phyloP scores from a whole-genome alignment of 2,329 filamentous ascomycete genomes.

The Colletotrichum chlorophyti region DNA sequence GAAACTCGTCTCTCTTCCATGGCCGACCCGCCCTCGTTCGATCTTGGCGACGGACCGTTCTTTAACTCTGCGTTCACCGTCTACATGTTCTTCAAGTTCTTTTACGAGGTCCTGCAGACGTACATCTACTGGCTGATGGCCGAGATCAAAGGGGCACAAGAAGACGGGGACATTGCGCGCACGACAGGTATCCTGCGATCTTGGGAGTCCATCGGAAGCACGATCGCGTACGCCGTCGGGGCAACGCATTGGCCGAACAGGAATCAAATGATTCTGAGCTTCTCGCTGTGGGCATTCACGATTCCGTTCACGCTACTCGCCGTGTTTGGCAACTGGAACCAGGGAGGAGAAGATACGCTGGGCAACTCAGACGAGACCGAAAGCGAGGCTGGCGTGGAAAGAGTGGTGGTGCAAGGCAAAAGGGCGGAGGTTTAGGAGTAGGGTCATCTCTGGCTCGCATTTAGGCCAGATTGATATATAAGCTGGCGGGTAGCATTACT shows the following conservation, averaged over 20 bases:
- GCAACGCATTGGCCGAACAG: constrained; percentile 22
- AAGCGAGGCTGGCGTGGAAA: constrained; percentile 5
- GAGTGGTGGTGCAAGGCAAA: constrained; percentile 1
- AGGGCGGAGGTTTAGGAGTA: too few species aligned
- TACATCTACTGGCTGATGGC: constrained; percentile 27
- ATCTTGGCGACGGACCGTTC: constrained; percentile 13
- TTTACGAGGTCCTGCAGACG: constrained; percentile 22
- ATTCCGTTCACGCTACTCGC: constrained; percentile 22
- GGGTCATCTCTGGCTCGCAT: too few species aligned
- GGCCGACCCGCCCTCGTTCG: constrained; percentile 10
- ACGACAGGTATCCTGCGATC: constrained; percentile 20
- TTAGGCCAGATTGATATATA: too few species aligned
- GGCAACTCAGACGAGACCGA: neutral
- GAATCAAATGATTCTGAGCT: constrained; percentile 18
- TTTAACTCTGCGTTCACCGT: constrained; percentile 20
- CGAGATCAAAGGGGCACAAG: constrained; percentile 21
- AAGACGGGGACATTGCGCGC: constrained; percentile 15
- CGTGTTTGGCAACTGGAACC: constrained; percentile 20
- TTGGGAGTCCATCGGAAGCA: constrained; percentile 20
- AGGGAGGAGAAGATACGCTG: neutral
- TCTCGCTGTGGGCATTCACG: constrained; percentile 11
- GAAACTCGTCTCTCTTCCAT: constrained; percentile 15
- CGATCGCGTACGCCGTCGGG: constrained; percentile 14
- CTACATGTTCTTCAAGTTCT: constrained; percentile 27
- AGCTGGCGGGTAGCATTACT: too few species aligned